Evolutionary conservation across 2,329 filamentous ascomycete species (phyloP), one percentile per base, ranked within the genome.

Genomic region (Laburnicola sp.): DNA sequence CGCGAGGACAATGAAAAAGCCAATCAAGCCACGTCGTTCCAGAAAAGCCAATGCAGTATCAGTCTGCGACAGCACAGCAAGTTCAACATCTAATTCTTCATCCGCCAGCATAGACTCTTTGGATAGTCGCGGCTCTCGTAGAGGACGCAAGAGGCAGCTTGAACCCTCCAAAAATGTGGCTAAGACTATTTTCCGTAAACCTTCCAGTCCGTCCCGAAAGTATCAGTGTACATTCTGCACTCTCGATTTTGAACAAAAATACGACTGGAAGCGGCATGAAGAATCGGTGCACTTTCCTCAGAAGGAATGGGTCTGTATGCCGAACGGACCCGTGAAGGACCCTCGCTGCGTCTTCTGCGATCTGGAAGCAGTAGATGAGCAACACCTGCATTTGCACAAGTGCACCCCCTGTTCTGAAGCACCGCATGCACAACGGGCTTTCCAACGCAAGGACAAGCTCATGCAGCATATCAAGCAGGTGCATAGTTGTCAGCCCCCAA

Each of bases 191-290:
- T 36, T 52, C 21, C 59, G 63, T n/a, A 50, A 51, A 35, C 63
- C 55, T 8, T 42, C 50, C 10, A 55, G 62, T 27, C 55, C 53
- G 2, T 39, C 22, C 6, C 54, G 59, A 30, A 76, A 78, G 41
- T 81, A 75, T 50, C 78, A 81, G 60, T 81, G 78, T 56, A 81
- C 78, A 3, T 81, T 81, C 58, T 81, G 78, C 53, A 72, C 75
- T 6, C 74, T 78, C 46, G 75, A 77, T 2, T 81, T 81, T 49
- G 67, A 74, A 28, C 76, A 78, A 34, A 81, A 81, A 56, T 80
- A 80, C 64, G 78, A 81, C 61, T 81, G 78, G 78, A 75, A 77
- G 53, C 77, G 85, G 48, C 86, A 88, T 66, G 86, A 88, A 62
- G 5, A 71, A 85, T 48, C 85, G 84, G 66, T 66, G 84, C 52